Evolutionary conservation across 805 yeast species (phyloP), one percentile per base, ranked within the genome.

Genomic region (Candida andamanensis): DNA sequence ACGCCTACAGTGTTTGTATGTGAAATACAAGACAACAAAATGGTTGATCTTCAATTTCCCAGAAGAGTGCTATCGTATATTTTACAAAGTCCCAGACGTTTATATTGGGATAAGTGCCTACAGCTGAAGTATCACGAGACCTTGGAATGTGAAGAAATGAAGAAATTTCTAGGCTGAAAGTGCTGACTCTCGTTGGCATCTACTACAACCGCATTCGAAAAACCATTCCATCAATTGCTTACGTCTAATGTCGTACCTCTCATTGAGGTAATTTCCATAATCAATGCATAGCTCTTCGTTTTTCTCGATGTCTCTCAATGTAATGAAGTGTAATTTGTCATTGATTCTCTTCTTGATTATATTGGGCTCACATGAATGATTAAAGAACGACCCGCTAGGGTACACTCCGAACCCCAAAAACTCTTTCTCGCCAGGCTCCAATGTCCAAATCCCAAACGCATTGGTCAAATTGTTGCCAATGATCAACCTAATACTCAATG

Each of bases 21-120:
- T 23, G 43, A 33, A 23, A 39, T 50, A 14, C 36, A 37, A 5
- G 52, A 51, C 28, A 49, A 52, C 1, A 63, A 63, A 32, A 43
- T 67, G 9, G 57, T 86, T 6, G 96, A 89, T 52, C 56, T 85
- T 10, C 95, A 85, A 44, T 84, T 89, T 46, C 95, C 95, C 1
- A 66, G 97, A 51, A 69, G 86, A 46, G 87, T 83, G 1, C 46
- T 85, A 17, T 89, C 95, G 0, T 66, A 67, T 40, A 55, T 80
- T 3, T 49, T 87, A 30, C 74, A 68, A 26, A 60, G 73, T 11
- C 79, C 81, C 2, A 78, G 76, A 32, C 64, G 87, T 40, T 54
- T 73, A 1, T 77, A 76, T 36, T 87, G 96, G 97, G 80, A 80
- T 35, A 72, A 74, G 31, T 86, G 96, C 47, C 57, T 61, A 29